These are phyloP conservation scores for Eimeria praecox DNA, from an alignment of 169 alveolate genomes.

Conservation along the genomic window DNA sequence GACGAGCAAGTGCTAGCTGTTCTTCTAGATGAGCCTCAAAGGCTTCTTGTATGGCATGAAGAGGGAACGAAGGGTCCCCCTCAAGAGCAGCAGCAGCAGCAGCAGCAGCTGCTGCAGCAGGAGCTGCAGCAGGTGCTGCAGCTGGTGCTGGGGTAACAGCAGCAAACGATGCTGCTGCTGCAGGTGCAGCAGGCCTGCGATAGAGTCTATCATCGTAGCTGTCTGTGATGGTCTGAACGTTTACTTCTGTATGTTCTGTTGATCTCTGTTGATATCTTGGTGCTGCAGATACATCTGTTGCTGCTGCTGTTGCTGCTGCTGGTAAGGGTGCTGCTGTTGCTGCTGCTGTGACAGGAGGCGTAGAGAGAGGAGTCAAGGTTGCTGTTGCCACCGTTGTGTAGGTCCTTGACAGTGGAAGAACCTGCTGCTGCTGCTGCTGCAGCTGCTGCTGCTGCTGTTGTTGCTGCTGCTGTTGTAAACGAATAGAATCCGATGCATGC, in stretches of 20 bases:
- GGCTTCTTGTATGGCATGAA: conserved; percentile 4
- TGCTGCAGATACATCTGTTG: neutral
- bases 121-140: neutral
- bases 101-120: neutral
- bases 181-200: neutral
- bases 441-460: neutral
- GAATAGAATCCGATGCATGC: neutral
- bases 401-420: neutral
- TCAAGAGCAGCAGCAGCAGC: neutral
- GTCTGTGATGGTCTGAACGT: neutral
- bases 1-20: conserved; percentile 14
- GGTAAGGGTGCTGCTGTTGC: too few relatives aligned
- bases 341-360: too few relatives aligned
- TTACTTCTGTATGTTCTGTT: neutral
- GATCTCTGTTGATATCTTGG: neutral
- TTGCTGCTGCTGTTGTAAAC: neutral
- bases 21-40: conserved; percentile 46
- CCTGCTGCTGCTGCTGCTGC: neutral
- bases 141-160: neutral
- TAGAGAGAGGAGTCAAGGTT: too few relatives aligned
- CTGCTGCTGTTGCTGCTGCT: too few relatives aligned
- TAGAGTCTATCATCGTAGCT: neutral
- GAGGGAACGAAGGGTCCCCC: neutral
- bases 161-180: neutral
- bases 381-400: neutral